Percentiles rank a stretch among this genome's conserved stretches.
Evolutionary conservation across 768 basidiomycete genomes (phyloP).

Genomic region (Tricholoma sp.): DNA sequence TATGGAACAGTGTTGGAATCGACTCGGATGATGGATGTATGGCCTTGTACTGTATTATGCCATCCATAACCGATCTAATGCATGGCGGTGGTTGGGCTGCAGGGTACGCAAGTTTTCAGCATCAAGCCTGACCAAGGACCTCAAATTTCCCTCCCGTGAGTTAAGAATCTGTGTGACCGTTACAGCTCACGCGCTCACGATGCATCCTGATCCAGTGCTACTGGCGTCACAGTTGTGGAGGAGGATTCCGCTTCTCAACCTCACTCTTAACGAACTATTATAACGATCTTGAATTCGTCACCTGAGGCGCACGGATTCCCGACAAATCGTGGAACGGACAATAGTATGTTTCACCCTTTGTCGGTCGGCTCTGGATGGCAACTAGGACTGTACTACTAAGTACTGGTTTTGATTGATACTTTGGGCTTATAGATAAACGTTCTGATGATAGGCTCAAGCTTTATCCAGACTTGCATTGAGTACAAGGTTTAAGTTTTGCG

Average conservation of each 20-base stretch:
- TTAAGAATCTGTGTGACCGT: neutral
- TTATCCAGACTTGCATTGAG: too few species aligned
- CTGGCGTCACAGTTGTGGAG: slow-evolving; percentile 16
- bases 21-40: slow-evolving; percentile 15
- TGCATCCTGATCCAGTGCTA: slow-evolving; percentile 12
- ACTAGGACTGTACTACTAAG: neutral
- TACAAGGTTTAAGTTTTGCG: too few species aligned
- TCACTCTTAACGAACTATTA: neutral
- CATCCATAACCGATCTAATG: neutral
- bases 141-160: slow-evolving; percentile 21
- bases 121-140: slow-evolving; percentile 18
- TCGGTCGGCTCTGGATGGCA: neutral
- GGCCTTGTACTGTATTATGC: neutral
- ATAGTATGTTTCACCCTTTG: neutral
- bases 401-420: too few species aligned
- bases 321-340: neutral
- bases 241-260: slow-evolving; percentile 2
- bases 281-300: neutral
- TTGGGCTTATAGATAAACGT: too few species aligned
- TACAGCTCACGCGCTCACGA: neutral
- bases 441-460: too few species aligned
- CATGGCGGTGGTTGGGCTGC: neutral
- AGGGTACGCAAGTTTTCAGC: slow-evolving; percentile 19
- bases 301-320: neutral
- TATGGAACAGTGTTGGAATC: slow-evolving; percentile 20